Percentiles rank a stretch among this genome's conserved stretches.
Conservation (phyloP, 805 yeast species). For the Jamesozyma hellenica region DNA sequence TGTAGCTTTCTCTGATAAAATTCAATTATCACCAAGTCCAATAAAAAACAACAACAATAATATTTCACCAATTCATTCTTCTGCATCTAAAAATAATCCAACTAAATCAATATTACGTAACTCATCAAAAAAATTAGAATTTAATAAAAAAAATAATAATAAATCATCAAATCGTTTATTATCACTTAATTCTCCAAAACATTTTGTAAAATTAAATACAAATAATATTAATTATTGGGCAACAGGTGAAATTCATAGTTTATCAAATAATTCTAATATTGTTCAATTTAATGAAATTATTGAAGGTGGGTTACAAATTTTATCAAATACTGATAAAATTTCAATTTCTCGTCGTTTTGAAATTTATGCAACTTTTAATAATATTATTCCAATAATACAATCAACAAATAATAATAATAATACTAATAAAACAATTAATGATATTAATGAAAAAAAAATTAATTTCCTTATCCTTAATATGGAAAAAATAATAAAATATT, state of each 20-base stretch:
- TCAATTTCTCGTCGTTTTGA: slow-evolving; percentile 16
- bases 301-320: slow-evolving; percentile 19
- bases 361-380: slow-evolving; percentile 27
- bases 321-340: slow-evolving; percentile 5
- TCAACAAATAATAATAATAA: background rate
- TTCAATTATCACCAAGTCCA: slow-evolving; percentile 20
- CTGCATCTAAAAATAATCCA: slow-evolving; percentile 13
- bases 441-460: slow-evolving; percentile 12
- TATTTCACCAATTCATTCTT: slow-evolving; percentile 17
- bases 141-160: background rate
- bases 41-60: too few species aligned
- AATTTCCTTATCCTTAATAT: slow-evolving; percentile 13
- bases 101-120: slow-evolving; percentile 18
- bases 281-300: slow-evolving; percentile 17
- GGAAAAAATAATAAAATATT: slow-evolving; percentile 7
- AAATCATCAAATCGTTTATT: background rate
- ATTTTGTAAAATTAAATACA: slow-evolving; percentile 5
- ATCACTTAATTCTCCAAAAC: background rate
- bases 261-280: slow-evolving; percentile 12
- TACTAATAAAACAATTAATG: slow-evolving; percentile 1
- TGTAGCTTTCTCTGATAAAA: slow-evolving; percentile 25
- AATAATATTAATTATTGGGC: slow-evolving; percentile 18
- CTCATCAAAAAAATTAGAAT: slow-evolving; percentile 1
- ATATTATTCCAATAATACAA: slow-evolving; percentile 14
- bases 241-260: slow-evolving; percentile 23